Evolutionary conservation across 768 basidiomycete species (phyloP), one percentile per base, ranked within the genome.

Genomic region (Calocera cornea): DNA sequence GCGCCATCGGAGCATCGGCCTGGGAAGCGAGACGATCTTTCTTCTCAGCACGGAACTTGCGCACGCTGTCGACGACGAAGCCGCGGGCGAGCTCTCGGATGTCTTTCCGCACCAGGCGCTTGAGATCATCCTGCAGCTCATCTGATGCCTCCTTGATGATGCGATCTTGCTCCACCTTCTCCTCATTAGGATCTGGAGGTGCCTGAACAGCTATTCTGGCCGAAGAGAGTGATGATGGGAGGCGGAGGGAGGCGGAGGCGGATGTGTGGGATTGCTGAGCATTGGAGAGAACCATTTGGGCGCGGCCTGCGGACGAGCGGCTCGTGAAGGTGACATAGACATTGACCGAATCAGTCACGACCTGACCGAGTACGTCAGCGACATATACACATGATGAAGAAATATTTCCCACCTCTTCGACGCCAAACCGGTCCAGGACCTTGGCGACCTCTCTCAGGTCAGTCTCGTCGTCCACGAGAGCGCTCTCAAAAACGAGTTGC

Each of bases 81-180:
- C 54, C 54, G 10, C 54, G 24, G 11, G 54, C 54, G 10, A 60
- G 54, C 54, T 60, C 54, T 16, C 54, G 54, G 31, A 60, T 2
- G 22, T 60, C 54, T 19, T 60, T 60, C 14, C 54, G 54, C 14
- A 71, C 16, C 11, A 69, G 47, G 1, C 41, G 31, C 64, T 67
- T 68, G 44, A 73, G 40, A 38, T 72, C 72, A 41, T 54, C 68
- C 60, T 65, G 47, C 65, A 73, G 67, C 2, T 68, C 68, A 1
- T 69, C 69, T 34, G 70, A 24, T n/a, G 71, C 27, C 14, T 73
- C 72, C 12, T n/a, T 36, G 33, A 70, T 41, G 40, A 73, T 50
- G 29, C 54, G 54, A 2, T 60, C 54, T 60, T 60, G 54, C 19
- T 60, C 54, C 14, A 19, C 54, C 31, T 60, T 60, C 54, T 60